Conservation (phyloP, 2,329 filamentous ascomycete genomes). For the Penicillium oxalicum region DNA sequence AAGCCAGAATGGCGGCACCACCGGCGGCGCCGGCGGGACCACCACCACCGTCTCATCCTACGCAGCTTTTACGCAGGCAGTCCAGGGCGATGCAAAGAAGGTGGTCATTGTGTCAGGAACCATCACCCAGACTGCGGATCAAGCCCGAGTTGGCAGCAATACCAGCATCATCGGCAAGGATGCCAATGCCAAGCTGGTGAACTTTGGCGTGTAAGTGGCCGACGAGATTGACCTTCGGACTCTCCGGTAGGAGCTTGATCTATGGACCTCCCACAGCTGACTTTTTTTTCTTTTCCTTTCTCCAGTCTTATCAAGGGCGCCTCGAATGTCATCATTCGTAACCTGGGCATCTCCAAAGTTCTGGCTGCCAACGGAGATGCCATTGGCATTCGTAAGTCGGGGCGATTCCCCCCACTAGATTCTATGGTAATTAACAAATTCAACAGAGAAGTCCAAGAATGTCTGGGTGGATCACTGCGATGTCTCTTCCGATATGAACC, state of each 20-base stretch:
- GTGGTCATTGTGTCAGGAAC: constrained; percentile 45
- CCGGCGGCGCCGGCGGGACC: constrained; percentile 50
- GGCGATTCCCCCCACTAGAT: constrained; percentile 29
- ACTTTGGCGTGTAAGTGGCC: constrained; percentile 32
- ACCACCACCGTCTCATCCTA: constrained; percentile 52
- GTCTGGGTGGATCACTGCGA: constrained; percentile 66
- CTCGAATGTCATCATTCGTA: constrained; percentile 58
- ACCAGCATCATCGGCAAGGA: constrained; percentile 50
- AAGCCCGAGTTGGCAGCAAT: constrained; percentile 46
- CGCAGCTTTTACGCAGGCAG: constrained; percentile 46
- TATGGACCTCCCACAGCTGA: no score
- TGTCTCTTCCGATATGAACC: constrained; percentile 52
- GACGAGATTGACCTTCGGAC: rapidly evolving
- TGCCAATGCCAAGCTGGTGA: constrained; percentile 49
- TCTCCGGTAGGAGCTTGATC: neutral
- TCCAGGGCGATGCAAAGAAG: constrained; percentile 41
- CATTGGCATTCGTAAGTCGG: constrained; percentile 50
- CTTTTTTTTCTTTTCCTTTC: neutral
- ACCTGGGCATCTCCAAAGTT: constrained; percentile 55
- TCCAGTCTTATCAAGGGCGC: constrained; percentile 49
- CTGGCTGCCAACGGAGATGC: constrained; percentile 53
- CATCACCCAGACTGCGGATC: constrained; percentile 40
- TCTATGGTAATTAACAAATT: neutral
- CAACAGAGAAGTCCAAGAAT: constrained; percentile 37
- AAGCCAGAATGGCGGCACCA: constrained; percentile 48